Evolutionary conservation across 2,329 filamentous ascomycete species (phyloP), one percentile per base, ranked within the genome.

Genomic region (Sporothrix protearum): DNA sequence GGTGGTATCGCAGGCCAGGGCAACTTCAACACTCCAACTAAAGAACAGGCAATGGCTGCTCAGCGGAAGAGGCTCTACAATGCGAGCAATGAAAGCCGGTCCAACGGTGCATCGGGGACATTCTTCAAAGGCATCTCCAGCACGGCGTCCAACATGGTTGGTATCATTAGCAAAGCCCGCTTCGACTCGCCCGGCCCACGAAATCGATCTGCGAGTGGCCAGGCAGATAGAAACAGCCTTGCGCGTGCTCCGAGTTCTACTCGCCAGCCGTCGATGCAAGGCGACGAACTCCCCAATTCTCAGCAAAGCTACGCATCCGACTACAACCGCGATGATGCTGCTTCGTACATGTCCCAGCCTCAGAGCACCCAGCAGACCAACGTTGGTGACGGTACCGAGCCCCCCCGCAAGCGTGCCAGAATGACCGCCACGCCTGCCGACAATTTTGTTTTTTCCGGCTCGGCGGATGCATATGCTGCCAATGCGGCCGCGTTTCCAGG

Each of bases 91-190:
- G 93, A 97, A 72, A 88, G 86, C 66, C 87, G 93, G 67, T 70
- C 85, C 14, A 89, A 88, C 76, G 89, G 87, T 77, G 76, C 89
- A 22, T 89, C 92, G 63, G 94, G 94, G 22, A 97, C 96, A 1
- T 97, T 97, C 79, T 98, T 99, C 84, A 94, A 94, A 78, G 97
- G 96, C 78, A 98, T 99, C 75, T 98, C 95, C 3, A 92, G 89
- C 74, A 97, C 94, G 1, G 94, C 96, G 0, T 96, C 93, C 4
- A 95, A 94, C 77, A 96, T 96, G 36, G 92, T 99, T 71, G 94
- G 94, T 73, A 95, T 96, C 72, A 96, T 99, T 80, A 97, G 93
- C 86, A 97, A 98, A 83, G 95, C 96, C 19, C 88, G 95, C 14
- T 91, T 97, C 76, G 94, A 97, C 79, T 97, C 94, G 1, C 94